Conservation (phyloP, 2,329 filamentous ascomycete species). For the Alternaria metachromatica region DNA sequence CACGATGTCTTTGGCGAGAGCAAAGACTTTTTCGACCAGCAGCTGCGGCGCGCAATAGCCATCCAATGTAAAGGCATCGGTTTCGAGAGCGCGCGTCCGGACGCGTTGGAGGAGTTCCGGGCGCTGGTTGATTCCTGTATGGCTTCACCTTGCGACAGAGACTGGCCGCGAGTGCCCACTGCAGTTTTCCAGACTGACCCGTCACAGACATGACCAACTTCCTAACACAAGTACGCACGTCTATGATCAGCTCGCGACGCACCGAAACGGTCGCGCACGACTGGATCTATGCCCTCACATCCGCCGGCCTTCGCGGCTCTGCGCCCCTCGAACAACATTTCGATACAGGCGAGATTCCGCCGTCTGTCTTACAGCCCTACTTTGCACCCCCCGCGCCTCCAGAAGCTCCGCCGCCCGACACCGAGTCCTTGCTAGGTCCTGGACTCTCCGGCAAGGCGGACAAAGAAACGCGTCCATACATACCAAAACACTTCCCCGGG, state of each 20-base stretch:
- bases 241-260: conserved; percentile 65
- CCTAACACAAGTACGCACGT: conserved; percentile 60
- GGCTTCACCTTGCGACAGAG: conserved; percentile 37
- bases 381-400: conserved; percentile 52
- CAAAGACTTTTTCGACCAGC: conserved; percentile 60
- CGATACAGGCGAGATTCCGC: conserved; percentile 47
- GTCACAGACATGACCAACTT: conserved; percentile 61
- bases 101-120: conserved; percentile 64
- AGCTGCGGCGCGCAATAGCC: conserved; percentile 63
- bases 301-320: conserved; percentile 48
- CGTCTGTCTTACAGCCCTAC: conserved; percentile 46
- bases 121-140: conserved; percentile 65
- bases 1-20: conserved; percentile 49
- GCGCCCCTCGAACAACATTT: conserved; percentile 51
- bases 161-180: conserved; percentile 5
- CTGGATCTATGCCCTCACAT: conserved; percentile 61
- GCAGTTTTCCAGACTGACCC: conserved; percentile 20
- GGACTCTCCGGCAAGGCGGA: conserved; percentile 57
- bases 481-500: conserved; percentile 66
- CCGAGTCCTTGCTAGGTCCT: conserved; percentile 59
- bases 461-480: conserved; percentile 58
- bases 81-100: conserved; percentile 62
- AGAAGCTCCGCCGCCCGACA: conserved; percentile 51
- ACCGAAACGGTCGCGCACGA: conserved; percentile 64
- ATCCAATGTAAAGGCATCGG: conserved; percentile 59